Conservation (phyloP, 2,329 filamentous ascomycete species). For the Hypoxylon sp. region DNA sequence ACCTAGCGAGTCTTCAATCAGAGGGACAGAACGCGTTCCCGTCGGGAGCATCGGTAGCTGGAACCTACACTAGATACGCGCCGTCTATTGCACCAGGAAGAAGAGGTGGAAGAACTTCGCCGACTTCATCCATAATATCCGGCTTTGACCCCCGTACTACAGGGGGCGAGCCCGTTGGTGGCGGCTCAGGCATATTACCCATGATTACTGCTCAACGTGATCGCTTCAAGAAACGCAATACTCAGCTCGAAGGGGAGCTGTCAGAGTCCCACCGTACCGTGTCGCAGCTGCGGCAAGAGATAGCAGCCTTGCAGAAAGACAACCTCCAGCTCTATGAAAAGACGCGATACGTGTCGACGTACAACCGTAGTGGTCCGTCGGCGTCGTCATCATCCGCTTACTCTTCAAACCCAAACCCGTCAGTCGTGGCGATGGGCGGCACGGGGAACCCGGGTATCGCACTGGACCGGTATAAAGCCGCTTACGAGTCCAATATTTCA, state of each 20-base stretch:
- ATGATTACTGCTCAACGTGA: conserved; percentile 99
- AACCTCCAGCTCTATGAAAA: conserved; percentile 98
- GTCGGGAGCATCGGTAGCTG: conserved; percentile 90
- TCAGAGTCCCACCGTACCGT: conserved; percentile 85
- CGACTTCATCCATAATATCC: conserved; percentile 97
- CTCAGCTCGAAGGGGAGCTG: conserved; percentile 89
- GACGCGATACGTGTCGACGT: conserved; percentile 94
- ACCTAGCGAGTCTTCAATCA: conserved; percentile 87
- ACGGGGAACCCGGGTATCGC: conserved; percentile 70
- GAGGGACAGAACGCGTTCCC: conserved; percentile 87
- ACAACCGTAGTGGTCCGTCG: conserved; percentile 77
- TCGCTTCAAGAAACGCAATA: conserved; percentile 96
- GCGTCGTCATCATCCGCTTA: conserved; percentile 73
- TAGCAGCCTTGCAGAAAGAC: conserved; percentile 92
- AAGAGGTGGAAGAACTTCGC: conserved; percentile 78
- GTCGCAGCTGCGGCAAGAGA: conserved; percentile 88
- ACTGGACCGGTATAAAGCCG: conserved; percentile 86
- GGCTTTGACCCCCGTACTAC: conserved; percentile 82
- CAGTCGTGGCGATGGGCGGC: conserved; percentile 72
- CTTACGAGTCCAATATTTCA: conserved; percentile 95
- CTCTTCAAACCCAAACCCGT: conserved; percentile 78
- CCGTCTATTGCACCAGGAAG: conserved; percentile 70
- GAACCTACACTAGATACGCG: conserved; percentile 87
- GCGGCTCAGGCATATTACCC: conserved; percentile 89
- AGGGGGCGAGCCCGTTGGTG: conserved; percentile 72